These are phyloP conservation scores for Sordariomycetes sp. DNA, from an alignment of 2,329 filamentous ascomycete genomes.

Conservation along the genomic window DNA sequence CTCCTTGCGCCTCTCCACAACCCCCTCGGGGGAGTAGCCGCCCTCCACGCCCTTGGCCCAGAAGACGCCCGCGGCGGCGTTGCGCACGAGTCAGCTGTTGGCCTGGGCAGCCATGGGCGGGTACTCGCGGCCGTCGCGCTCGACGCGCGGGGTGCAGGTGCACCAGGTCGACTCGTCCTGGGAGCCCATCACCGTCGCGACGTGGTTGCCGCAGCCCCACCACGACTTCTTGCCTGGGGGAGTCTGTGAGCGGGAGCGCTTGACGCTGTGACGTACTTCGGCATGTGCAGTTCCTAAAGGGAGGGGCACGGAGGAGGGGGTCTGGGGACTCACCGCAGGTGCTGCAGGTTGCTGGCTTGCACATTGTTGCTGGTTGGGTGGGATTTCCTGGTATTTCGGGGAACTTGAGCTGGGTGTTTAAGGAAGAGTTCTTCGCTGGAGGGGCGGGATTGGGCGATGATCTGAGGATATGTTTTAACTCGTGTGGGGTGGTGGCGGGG, in stretches of 20 bases:
- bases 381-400: not conserved
- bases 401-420: not conserved
- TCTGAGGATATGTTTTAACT: not conserved
- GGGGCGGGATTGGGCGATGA: too few relatives aligned
- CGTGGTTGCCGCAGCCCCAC: slow-evolving; percentile 55
- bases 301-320: not conserved
- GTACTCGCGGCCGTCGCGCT: slow-evolving; percentile 49
- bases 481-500: not conserved
- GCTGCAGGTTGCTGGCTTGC: slow-evolving; percentile 50
- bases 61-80: slow-evolving; percentile 16
- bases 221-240: slow-evolving; percentile 46
- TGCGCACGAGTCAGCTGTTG: slow-evolving; percentile 22
- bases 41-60: slow-evolving; percentile 17
- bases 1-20: slow-evolving; percentile 14
- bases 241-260: not conserved
- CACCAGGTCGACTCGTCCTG: slow-evolving; percentile 51
- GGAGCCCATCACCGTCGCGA: slow-evolving; percentile 49
- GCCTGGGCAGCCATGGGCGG: slow-evolving; percentile 47
- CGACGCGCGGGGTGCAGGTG: slow-evolving; percentile 52
- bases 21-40: slow-evolving; percentile 17
- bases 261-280: too few relatives aligned
- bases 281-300: too few relatives aligned
- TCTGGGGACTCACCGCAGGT: slow-evolving; percentile 46
- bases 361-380: slow-evolving; percentile 36
- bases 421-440: too few relatives aligned